Evolutionary conservation across 257 asterid species (phyloP).

Genomic region (Lycium ferocissimum): DNA sequence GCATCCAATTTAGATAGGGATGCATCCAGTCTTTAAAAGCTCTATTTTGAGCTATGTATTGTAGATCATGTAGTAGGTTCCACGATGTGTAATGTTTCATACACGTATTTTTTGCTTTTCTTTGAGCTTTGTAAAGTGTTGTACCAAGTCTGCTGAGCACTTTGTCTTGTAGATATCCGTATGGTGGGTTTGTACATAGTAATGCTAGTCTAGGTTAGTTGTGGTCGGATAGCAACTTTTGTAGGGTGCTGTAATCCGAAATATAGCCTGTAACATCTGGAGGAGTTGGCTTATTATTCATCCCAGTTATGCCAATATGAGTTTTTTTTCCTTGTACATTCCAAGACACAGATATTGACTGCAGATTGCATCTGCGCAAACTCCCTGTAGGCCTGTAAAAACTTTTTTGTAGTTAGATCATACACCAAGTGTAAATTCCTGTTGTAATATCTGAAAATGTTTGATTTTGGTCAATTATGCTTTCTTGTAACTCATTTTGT

Average conservation of each 20-base stretch:
- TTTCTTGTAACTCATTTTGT: background rate
- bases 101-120: background rate
- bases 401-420: conserved; percentile 14
- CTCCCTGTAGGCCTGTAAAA: conserved; percentile 24
- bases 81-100: conserved; percentile 26
- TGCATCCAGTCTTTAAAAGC: conserved; percentile 21
- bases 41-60: conserved; percentile 19
- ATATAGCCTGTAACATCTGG: conserved; percentile 29
- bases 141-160: conserved; percentile 37
- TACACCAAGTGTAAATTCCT: conserved; percentile 23
- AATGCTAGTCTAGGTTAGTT: conserved; percentile 24
- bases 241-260: conserved; percentile 28
- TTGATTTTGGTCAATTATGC: background rate
- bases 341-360: background rate
- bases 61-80: conserved; percentile 27
- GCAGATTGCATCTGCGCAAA: conserved; percentile 18
- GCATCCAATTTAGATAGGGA: conserved; percentile 30
- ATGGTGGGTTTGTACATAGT: conserved; percentile 34
- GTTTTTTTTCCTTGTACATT: conserved; percentile 17
- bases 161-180: conserved; percentile 37
- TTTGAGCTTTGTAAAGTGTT: conserved; percentile 28
- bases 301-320: conserved; percentile 19
- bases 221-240: background rate
- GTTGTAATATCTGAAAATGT: conserved; percentile 22
- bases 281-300: conserved; percentile 32